A percentile compares a stretch with the other conserved stretches of the same genome.
Evolutionary conservation across 129 eudicot species (phyloP).

Genomic region (Daucus carota): DNA sequence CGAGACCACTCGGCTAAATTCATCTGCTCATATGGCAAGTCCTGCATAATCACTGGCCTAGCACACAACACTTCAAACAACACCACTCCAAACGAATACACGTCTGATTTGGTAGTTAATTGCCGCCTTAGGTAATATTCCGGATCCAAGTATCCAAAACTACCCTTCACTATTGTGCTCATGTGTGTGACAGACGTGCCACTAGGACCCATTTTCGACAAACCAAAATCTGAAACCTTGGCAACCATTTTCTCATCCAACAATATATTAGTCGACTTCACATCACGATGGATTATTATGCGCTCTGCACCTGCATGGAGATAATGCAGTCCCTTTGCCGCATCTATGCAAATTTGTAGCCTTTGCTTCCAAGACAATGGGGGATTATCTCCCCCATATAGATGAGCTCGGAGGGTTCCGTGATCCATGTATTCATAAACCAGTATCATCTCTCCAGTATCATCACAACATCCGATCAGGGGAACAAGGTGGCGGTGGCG

Average conservation of each 20-base stretch:
- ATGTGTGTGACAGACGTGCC: background rate
- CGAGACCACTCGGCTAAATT: constrained; percentile 2
- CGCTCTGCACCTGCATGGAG: constrained; percentile 22
- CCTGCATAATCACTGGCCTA: background rate
- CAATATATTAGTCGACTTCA: constrained; percentile 24
- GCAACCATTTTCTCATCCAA: constrained; percentile 26
- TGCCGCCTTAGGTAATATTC: background rate
- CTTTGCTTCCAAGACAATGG: constrained; percentile 21
- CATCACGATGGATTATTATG: constrained; percentile 21
- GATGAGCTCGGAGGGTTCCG: constrained; percentile 18
- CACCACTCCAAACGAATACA: constrained; percentile 6
- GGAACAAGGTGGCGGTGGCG: constrained; percentile 24
- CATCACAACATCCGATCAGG: constrained; percentile 25
- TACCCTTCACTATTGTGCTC: constrained; percentile 6
- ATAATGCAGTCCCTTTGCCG: constrained; percentile 22
- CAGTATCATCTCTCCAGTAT: constrained; percentile 21
- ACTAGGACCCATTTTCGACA: constrained; percentile 18
- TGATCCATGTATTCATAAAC: constrained; percentile 23
- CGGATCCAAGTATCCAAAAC: constrained; percentile 1
- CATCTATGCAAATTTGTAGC: constrained; percentile 23
- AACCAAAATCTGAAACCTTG: constrained; percentile 28
- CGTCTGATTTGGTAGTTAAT: background rate
- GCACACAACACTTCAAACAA: constrained; percentile 11
- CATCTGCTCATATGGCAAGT: background rate
- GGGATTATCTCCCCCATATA: constrained; percentile 10